A percentile compares a stretch with the other conserved stretches of the same genome.
phyloP scores from a whole-genome alignment of 805 yeast genomes.

The Grigorovia transvaalensis region DNA sequence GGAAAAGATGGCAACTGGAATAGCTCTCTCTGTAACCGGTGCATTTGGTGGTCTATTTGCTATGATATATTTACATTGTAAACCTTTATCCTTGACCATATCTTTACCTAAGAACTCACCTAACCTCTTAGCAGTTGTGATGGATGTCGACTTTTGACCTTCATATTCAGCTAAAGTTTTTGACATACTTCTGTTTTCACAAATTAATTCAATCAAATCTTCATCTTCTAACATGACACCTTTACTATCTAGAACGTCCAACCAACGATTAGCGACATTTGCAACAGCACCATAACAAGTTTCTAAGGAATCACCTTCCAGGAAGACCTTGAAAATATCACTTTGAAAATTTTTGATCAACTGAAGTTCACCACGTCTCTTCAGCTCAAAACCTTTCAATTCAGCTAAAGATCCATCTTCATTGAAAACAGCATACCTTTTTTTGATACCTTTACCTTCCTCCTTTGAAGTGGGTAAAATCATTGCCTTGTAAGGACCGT shows the following conservation, averaged over 20 bases:
- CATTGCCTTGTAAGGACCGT: conserved; percentile 98
- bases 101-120: conserved; percentile 94
- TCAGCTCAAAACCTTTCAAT: conserved; percentile 90
- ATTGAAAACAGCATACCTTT: conserved; percentile 94
- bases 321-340: conserved; percentile 81
- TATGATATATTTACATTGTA: conserved; percentile 89
- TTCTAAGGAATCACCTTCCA: conserved; percentile 73
- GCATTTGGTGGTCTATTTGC: conserved; percentile 72
- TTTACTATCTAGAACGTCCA: conserved; percentile 80
- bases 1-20: conserved; percentile 92
- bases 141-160: conserved; percentile 84
- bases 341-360: conserved; percentile 90
- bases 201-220: conserved; percentile 86
- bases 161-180: conserved; percentile 84
- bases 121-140: conserved; percentile 85
- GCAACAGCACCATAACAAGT: conserved; percentile 85
- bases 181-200: conserved; percentile 94
- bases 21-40: conserved; percentile 91
- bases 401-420: conserved; percentile 91
- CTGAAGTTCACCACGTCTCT: conserved; percentile 92
- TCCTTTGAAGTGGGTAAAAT: conserved; percentile 93
- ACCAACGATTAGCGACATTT: conserved; percentile 87
- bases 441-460: conserved; percentile 93
- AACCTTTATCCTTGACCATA: conserved; percentile 93
- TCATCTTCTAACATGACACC: conserved; percentile 87